Conservation (phyloP, 495 filamentous ascomycete genomes). For the Aspergillus nanangensis region DNA sequence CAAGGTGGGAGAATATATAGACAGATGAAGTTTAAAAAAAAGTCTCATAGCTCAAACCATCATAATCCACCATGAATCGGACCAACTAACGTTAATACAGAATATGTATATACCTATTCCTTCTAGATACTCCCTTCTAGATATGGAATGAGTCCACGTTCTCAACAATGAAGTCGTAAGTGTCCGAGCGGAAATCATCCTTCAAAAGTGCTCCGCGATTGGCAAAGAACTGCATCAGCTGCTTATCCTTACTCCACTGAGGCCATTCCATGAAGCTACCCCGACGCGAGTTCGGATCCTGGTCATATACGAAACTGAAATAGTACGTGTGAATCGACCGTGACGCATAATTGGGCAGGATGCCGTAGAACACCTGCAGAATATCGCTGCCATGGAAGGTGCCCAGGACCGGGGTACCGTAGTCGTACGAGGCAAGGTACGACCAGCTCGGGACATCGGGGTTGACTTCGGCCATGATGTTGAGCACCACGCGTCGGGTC, state of each 20-base stretch:
- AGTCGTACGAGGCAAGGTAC: conserved; percentile 64
- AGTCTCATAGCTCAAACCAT: too few relatives aligned
- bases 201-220: conserved; percentile 37
- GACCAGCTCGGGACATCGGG: conserved; percentile 62
- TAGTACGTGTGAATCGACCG: conserved; percentile 57
- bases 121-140: too few relatives aligned
- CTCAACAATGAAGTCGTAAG: conserved; percentile 41
- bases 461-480: conserved; percentile 30
- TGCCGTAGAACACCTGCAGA: conserved; percentile 59
- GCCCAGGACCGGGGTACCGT: conserved; percentile 63
- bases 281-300: conserved; percentile 55
- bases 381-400: conserved; percentile 70
- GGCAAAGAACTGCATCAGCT: conserved; percentile 56
- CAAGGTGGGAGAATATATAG: not conserved
- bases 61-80: too few relatives aligned
- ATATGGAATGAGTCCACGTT: conserved; percentile 48
- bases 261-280: conserved; percentile 52
- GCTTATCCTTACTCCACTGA: conserved; percentile 47
- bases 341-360: conserved; percentile 58
- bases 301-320: conserved; percentile 58
- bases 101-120: not conserved
- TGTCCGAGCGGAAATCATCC: conserved; percentile 55
- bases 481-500: conserved; percentile 54
- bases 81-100: too few relatives aligned
- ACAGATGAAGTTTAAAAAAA: too few relatives aligned